Conservation (phyloP, 805 yeast species). For the Lachancea fermentati region DNA sequence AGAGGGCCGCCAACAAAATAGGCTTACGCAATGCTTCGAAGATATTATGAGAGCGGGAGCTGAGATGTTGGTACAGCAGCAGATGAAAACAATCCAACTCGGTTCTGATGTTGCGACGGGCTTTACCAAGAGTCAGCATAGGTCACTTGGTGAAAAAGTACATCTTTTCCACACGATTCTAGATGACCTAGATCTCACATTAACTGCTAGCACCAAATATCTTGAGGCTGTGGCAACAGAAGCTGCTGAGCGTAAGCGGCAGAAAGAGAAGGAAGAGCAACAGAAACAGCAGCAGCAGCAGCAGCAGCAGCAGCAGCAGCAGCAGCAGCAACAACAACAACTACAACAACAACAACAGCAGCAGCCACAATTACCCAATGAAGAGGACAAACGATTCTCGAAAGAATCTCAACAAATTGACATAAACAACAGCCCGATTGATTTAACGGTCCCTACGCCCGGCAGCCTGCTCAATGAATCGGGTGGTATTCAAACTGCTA, state of each 20-base stretch:
- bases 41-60: slow-evolving; percentile 30
- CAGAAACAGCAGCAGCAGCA: slow-evolving; percentile 26
- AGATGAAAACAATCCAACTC: slow-evolving; percentile 30
- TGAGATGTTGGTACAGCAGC: slow-evolving; percentile 33
- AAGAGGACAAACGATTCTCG: slow-evolving; percentile 6
- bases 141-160: slow-evolving; percentile 23
- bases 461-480: slow-evolving; percentile 6
- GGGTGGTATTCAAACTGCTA: not conserved
- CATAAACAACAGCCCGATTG: not conserved
- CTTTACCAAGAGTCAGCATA: slow-evolving; percentile 24
- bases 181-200: slow-evolving; percentile 29
- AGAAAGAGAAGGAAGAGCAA: slow-evolving; percentile 28
- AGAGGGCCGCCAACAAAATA: slow-evolving; percentile 16
- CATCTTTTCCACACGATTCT: slow-evolving; percentile 26
- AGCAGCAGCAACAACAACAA: slow-evolving; percentile 3
- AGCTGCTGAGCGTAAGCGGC: slow-evolving; percentile 29
- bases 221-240: slow-evolving; percentile 24
- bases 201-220: slow-evolving; percentile 24
- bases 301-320: slow-evolving; percentile 14
- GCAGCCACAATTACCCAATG: slow-evolving; percentile 1
- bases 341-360: slow-evolving; percentile 1
- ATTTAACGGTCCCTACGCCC: slow-evolving; percentile 7
- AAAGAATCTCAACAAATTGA: slow-evolving; percentile 1
- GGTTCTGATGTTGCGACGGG: slow-evolving; percentile 24
- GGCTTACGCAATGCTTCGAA: slow-evolving; percentile 30